Percentiles rank a stretch among this genome's conserved stretches.
phyloP scores from a whole-genome alignment of 306 rosid genomes.

The Trifolium fragiferum region DNA sequence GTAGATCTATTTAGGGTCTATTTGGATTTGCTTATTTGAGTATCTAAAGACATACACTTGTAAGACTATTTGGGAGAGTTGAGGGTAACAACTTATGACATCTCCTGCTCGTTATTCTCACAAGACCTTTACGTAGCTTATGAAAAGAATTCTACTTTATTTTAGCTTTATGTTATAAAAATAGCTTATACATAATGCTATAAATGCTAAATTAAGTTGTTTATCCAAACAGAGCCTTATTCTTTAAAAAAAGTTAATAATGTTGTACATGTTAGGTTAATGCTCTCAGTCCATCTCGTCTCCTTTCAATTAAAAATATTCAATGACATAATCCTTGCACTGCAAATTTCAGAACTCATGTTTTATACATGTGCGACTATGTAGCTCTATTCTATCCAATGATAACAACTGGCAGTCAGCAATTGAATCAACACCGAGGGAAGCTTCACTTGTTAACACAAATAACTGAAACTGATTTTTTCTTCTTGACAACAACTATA shows the following conservation, averaged over 20 bases:
- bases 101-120: neutral
- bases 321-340: slow-evolving; percentile 13
- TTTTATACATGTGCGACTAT: slow-evolving; percentile 5
- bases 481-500: neutral
- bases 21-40: neutral
- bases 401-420: slow-evolving; percentile 14
- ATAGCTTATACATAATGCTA: neutral
- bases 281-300: neutral
- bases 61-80: neutral
- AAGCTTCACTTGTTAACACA: neutral
- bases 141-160: neutral
- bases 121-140: neutral
- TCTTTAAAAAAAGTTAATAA: slow-evolving; percentile 13
- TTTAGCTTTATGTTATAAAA: neutral
- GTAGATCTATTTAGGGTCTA: neutral
- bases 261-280: slow-evolving; percentile 16
- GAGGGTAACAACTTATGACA: neutral
- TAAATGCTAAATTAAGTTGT: neutral
- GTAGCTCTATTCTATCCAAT: slow-evolving; percentile 3
- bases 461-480: neutral
- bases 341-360: neutral
- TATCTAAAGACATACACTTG: neutral
- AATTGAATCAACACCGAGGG: neutral
- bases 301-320: slow-evolving; percentile 8
- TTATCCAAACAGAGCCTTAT: neutral